Conservation (phyloP, 2,329 filamentous ascomycete species). For the Rhynchosporium graminicola region DNA sequence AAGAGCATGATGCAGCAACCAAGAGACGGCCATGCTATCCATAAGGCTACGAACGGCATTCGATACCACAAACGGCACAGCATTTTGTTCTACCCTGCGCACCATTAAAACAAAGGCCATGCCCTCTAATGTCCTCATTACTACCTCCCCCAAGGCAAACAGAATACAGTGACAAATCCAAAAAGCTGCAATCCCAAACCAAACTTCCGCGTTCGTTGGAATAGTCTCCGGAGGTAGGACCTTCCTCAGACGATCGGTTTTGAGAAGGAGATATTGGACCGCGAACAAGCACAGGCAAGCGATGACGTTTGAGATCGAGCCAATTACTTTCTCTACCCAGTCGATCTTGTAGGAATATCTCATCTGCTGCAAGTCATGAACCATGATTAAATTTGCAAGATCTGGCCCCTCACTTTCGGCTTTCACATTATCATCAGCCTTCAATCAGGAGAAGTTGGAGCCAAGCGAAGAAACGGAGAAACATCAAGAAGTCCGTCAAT, state of each 20-base stretch:
- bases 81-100: not conserved
- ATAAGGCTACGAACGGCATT: not conserved
- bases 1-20: conserved; percentile 11
- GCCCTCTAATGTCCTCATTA: not conserved
- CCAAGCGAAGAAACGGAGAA: too few species aligned
- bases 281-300: conserved; percentile 1
- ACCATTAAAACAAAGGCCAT: not conserved
- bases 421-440: too few species aligned
- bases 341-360: not conserved
- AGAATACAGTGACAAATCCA: conserved; percentile 2
- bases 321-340: not conserved
- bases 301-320: not conserved
- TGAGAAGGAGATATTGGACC: not conserved
- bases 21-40: conserved; percentile 2
- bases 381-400: too few species aligned
- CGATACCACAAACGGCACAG: not conserved
- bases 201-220: conserved; percentile 6
- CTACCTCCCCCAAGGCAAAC: not conserved
- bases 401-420: too few species aligned
- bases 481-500: too few species aligned
- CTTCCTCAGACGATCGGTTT: conserved; percentile 9
- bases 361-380: not conserved
- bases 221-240: conserved; percentile 10
- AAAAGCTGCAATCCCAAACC: not conserved
- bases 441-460: too few species aligned